Evolutionary conservation across 495 filamentous ascomycete genomes (phyloP), one percentile per base, ranked within the genome.

Genomic region (Podospora pseudoanserina): DNA sequence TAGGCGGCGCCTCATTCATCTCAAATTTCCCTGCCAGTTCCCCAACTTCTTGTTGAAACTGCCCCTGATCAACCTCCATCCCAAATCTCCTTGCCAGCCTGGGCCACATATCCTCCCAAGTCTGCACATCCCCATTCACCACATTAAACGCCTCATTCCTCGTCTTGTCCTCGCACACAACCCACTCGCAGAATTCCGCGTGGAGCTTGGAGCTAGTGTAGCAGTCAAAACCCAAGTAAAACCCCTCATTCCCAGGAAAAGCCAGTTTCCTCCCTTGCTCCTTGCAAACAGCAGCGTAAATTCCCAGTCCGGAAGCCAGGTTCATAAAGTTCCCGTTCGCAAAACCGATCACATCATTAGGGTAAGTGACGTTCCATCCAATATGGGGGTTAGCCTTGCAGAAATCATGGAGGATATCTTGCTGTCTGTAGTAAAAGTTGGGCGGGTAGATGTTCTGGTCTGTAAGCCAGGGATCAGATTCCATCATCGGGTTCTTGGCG

Each of bases 291-390:
- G 80, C 78, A 62, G 79, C 81, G 69, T 88, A 87, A 26, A 88
- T 72, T 0, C 79, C 85, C 16, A 87, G 53, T 6, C 80, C 70
- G 1, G 81, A 78, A 60, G 80, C 77, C 19, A 87, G 76, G 68
- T 86, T 88, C 86, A 88, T 87, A 72, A 85, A 87, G 69, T 87
- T 88, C 66, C 75, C 82, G 54, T 73, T 72, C 3, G 79, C 78
- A 54, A 76, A 76, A 2, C 83, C 82, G 69, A 86, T 75, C 0
- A 87, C 83, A 65, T 86, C 86, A 68, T 86, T 81, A 13, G 83
- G 86, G 64, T 86, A 84, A 2, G 85, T 86, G 20, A 83, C 81
- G 2, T 80, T 76, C 81, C 78, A 82, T 18, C 60, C 62, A 77
- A 80, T 80, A 55, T 80, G 77, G 11, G 26, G 18, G 61, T 73